Evolutionary conservation across 202 grass and related monocot species (phyloP).

Genomic region (Bolboschoenoplectus hybrid): DNA sequence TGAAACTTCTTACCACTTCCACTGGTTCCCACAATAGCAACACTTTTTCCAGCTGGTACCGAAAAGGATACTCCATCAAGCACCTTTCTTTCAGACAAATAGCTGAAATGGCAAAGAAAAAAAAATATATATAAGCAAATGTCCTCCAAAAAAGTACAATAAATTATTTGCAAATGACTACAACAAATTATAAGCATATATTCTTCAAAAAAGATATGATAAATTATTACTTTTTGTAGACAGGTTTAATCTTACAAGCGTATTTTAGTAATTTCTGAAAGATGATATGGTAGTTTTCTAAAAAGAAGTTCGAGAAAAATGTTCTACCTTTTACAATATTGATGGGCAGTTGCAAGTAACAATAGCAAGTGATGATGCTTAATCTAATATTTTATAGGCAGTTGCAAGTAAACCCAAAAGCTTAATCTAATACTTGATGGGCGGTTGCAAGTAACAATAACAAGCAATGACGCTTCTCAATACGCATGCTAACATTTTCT

Average conservation of each 20-base stretch:
- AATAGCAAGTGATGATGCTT: slow-evolving; percentile 9
- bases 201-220: background rate
- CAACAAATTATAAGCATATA: background rate
- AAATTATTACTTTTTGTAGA: background rate
- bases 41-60: slow-evolving; percentile 86
- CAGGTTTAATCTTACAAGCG: background rate
- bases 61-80: slow-evolving; percentile 83
- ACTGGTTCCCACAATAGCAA: slow-evolving; percentile 97
- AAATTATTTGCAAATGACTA: background rate
- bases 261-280: background rate
- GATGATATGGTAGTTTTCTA: background rate
- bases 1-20: slow-evolving; percentile 73
- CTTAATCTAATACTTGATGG: background rate
- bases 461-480: background rate
- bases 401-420: background rate
- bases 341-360: slow-evolving; percentile 18
- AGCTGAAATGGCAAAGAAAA: slow-evolving; percentile 49
- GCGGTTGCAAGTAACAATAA: slow-evolving; percentile 19
- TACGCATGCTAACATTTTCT: background rate
- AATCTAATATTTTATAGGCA: background rate
- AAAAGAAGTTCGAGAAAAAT: background rate
- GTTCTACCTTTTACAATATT: background rate
- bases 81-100: slow-evolving; percentile 89
- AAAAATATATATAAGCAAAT: slow-evolving; percentile 28
- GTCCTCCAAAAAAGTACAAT: background rate